Base-by-base conservation (phyloP, 371 early-diverging fungal genomes). In the Saksenaea vasiformis region DNA sequence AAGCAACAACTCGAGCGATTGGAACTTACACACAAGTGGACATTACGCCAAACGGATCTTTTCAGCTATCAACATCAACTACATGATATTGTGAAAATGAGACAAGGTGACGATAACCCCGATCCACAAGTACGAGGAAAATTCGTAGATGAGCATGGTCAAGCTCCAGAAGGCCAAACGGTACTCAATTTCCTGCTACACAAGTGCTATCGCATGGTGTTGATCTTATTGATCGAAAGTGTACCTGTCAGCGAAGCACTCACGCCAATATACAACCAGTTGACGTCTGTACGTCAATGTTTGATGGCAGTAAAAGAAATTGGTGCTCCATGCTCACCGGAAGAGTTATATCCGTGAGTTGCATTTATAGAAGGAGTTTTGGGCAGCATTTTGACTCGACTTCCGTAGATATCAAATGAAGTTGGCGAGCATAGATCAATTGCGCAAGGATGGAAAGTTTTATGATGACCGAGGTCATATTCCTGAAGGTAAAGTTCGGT, bases 361-460 rank as follows among this genome's bases (percentile, higher is more conserved):
- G 27, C n/a, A 13, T 54, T 15, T 54, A n/a, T 61, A 19, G 26
- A 17, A 5, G 8, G 15, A n/a, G 24, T 34, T 15, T 60, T 7
- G 8, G 22, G 22, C 0, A 13, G 34, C 31, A 44, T 51, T 17
- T 43, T 34, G 22, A 38, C 56, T 22, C 26, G 3, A 26, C 24
- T 64, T 34, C 15, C 47, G 26, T 58, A 64, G 66, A 14, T 95
- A 93, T 75, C 92, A 94, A 76, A 90, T 95, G 87, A 93, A 93
- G 64, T 77, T 95, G 27, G 83, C 89, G 1, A 85, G 86, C 35
- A 88, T 95, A 66, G 93, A 92, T 54, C 84, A 88, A 51, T 66
- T 90, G 71, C 87, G 93, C 17, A 86, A 85, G 13, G 91, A 94
- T 68, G 96, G 96, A 35, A 91, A 92, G 65, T 95, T 95, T 59